Base-by-base conservation (phyloP, 345 rosid genomes). In the Salix purpurea region DNA sequence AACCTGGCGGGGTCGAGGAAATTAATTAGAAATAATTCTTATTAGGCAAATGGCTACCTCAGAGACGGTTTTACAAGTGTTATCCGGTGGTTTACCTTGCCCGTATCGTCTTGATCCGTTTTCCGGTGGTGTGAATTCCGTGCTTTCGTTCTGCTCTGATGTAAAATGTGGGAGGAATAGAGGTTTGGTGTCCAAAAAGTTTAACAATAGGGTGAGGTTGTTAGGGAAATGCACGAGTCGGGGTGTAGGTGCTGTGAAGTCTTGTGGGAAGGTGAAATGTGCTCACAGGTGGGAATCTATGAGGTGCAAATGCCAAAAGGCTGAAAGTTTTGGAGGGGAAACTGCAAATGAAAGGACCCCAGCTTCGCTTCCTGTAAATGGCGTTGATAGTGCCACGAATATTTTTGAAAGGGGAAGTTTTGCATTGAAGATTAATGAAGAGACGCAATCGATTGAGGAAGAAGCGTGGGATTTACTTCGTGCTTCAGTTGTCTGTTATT, bases 301-400 rank as follows among this genome's bases (percentile, higher is more conserved):
- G 39, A 77, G 79, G 52, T 83, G 89, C 81, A 84, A 81, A 60
- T 88, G 89, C 80, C 89, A 86, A 75, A 76, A 76, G 69, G 74
- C 85, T 34, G 91, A 84, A 68, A 79, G 85, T 75, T 67, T 79
- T 15, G 60, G 87, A 34, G 85, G 81, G 58, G 26, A 64, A 37
- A 74, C 76, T 69, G 70, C 80, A 42, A 84, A 79, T 6, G 84
- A 78, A 64, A 79, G 82, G 48, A n/a, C 15, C 64, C 60, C 73
- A 26, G 8, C 40, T 30, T 50, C 65, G 1, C 19, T 24, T 65
- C 71, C 65, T 26, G 13, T 37, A 56, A 66, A 72, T 78, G 34
- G 67, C 30, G 52, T 54, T 54, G 34, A 26, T 1, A 18, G 60
- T 42, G 61, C 40, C 13, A 34, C 30, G 13, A 65, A 75, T 71